phyloP scores from a whole-genome alignment of 2,329 filamentous ascomycete genomes.

The Aspergillus sp. region DNA sequence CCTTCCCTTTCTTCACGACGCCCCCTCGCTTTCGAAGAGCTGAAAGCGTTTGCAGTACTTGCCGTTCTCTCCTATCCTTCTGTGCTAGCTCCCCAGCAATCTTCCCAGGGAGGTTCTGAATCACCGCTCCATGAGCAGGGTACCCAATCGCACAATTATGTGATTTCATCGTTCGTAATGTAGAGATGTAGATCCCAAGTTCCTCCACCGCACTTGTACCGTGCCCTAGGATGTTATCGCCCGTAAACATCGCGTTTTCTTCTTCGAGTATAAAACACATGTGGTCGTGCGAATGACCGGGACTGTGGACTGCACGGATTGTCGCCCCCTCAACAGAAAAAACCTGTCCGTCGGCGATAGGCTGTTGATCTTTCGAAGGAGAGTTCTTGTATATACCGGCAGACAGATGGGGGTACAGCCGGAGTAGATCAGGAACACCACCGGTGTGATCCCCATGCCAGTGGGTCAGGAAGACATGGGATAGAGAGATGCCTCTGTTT shows the following conservation, averaged over 20 bases:
- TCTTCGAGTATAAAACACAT: slow-evolving; percentile 71
- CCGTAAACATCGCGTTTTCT: slow-evolving; percentile 74
- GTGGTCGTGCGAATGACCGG: slow-evolving; percentile 73
- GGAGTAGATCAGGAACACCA: slow-evolving; percentile 40
- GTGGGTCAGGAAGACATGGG: slow-evolving; percentile 44
- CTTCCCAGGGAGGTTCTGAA: slow-evolving; percentile 38
- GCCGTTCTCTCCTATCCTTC: slow-evolving; percentile 42
- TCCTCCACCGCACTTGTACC: slow-evolving; percentile 21
- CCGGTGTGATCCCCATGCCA: slow-evolving; percentile 47
- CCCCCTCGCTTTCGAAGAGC: slow-evolving; percentile 6
- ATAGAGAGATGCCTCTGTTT: slow-evolving; percentile 29
- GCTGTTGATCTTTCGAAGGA: slow-evolving; percentile 27
- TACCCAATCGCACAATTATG: slow-evolving; percentile 42
- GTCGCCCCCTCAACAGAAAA: slow-evolving; percentile 42
- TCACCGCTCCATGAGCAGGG: slow-evolving; percentile 45
- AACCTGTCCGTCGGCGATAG: slow-evolving; percentile 36
- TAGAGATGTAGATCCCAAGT: too few species aligned
- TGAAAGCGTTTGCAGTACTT: slow-evolving; percentile 36
- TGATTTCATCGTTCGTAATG: slow-evolving; percentile 32
- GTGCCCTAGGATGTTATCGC: slow-evolving; percentile 73
- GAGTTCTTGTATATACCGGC: slow-evolving; percentile 37
- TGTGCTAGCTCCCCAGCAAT: slow-evolving; percentile 36
- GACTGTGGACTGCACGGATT: slow-evolving; percentile 46
- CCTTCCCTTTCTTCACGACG: slow-evolving; percentile 20
- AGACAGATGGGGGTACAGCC: slow-evolving; percentile 25